Evolutionary conservation across 2,329 filamentous ascomycete species (phyloP), one percentile per base, ranked within the genome.

Genomic region (Acarospora socialis): DNA sequence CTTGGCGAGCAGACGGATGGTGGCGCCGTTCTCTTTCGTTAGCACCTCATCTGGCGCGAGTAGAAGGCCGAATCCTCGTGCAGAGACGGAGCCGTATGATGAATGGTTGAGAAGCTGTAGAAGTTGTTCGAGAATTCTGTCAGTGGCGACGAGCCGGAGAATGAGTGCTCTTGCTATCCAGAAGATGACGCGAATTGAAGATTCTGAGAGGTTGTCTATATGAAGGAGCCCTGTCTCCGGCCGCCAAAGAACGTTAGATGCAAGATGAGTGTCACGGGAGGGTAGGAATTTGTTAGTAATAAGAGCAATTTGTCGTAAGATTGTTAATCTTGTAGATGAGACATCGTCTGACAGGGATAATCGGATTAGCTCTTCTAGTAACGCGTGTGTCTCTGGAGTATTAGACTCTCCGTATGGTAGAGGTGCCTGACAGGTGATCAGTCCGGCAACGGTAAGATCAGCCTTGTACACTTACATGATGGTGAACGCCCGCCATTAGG

Each of bases 11-110:
- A 72, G 59, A 3, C 73, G 68, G 21, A 78, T 65, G 12, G 63
- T 61, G 38, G 72, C 75, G 39, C 71, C 65, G 43, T 78, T 78
- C 21, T 62, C 53, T 37, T 68, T 63, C 8, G 61, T 70, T 21
- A 79, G 53, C 14, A 78, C 55, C 39, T 75, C 69, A 41, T 77
- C 71, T 2, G 70, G 62, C 16, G 68, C 59, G 4, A 78, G 60
- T 3, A 79, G 60, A 6, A 67, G 66, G 9, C 62, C 52, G 43
- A 79, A 78, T 16, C 68, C 65, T 28, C 63, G 62, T 2, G 73
- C 68, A 21, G 69, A 60, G 8, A 55, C 57, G 23, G 53, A 55
- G 29, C 69, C 70, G 24, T 65, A 62, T 28, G 47, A 45, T n/a
- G 54, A 46, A 39, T 63, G 56, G 2, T 62, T 51, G 3, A 66